These are phyloP conservation scores for Taxawa tesnikishii DNA, from an alignment of 2,329 filamentous ascomycete species.

Conservation along the genomic window DNA sequence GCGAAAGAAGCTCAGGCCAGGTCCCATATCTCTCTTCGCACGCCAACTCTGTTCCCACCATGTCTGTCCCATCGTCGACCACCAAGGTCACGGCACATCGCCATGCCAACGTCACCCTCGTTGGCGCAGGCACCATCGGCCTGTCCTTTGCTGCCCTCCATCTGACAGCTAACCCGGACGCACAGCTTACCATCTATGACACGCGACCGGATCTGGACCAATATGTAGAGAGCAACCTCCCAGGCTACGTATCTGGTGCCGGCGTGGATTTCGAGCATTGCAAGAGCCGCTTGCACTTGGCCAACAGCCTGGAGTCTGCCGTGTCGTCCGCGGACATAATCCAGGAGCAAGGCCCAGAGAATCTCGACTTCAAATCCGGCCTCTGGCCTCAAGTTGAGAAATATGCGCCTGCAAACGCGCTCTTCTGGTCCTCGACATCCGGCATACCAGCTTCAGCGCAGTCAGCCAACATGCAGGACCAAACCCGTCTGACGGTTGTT, in stretches of 20 bases:
- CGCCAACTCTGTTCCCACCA: no score
- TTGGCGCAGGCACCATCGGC: slow-evolving; percentile 39
- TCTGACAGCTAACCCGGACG: slow-evolving; percentile 28
- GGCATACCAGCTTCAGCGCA: slow-evolving; percentile 45
- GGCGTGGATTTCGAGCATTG: slow-evolving; percentile 9
- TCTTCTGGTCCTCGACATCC: slow-evolving; percentile 47
- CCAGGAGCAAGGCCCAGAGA: slow-evolving; percentile 49
- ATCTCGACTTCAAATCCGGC: slow-evolving; percentile 35
- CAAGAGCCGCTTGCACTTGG: slow-evolving; percentile 22
- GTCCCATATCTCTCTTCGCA: no score
- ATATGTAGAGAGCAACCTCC: slow-evolving; percentile 31
- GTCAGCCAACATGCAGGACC: slow-evolving; percentile 27
- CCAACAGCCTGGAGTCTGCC: slow-evolving; percentile 26
- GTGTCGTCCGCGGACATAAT: slow-evolving; percentile 37
- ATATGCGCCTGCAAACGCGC: slow-evolving; percentile 28
- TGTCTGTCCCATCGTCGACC: no score
- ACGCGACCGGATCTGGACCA: slow-evolving; percentile 33
- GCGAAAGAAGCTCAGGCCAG: no score
- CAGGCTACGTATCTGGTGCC: slow-evolving; percentile 27
- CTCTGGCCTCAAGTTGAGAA: slow-evolving; percentile 41
- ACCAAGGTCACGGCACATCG: no score
- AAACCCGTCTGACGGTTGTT: slow-evolving; percentile 39
- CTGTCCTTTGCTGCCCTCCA: slow-evolving; percentile 45
- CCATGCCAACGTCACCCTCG: slow-evolving; percentile 28
- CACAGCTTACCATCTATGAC: slow-evolving; percentile 37